A percentile compares a stretch with the other conserved stretches of the same genome.
phyloP scores from a whole-genome alignment of 768 basidiomycete species.

The Lentinula aciculospora region DNA sequence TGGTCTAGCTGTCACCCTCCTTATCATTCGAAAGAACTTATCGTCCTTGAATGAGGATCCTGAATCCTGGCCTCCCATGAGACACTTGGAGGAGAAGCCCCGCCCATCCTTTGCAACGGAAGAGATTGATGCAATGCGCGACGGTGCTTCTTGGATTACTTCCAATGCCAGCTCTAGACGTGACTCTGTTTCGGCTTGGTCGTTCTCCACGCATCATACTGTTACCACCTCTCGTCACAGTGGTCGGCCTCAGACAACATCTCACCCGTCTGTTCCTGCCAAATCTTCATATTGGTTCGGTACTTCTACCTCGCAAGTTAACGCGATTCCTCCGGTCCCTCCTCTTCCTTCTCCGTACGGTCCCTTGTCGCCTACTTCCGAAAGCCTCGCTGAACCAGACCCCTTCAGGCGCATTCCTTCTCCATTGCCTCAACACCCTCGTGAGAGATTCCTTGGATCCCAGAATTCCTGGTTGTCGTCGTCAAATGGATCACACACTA shows the following conservation, averaged over 20 bases:
- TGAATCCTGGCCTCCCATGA: slow-evolving; percentile 58
- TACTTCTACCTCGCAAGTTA: slow-evolving; percentile 32
- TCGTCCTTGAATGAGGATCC: slow-evolving; percentile 42
- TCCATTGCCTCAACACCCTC: slow-evolving; percentile 28
- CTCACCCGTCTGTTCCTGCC: slow-evolving; percentile 37
- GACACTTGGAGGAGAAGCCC: slow-evolving; percentile 45
- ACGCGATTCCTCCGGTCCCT: slow-evolving; percentile 49
- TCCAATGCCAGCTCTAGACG: slow-evolving; percentile 53
- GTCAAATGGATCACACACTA: slow-evolving; percentile 48
- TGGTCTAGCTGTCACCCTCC: slow-evolving; percentile 56
- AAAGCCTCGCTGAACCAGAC: slow-evolving; percentile 43
- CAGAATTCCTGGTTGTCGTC: slow-evolving; percentile 75
- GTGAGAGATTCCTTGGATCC: slow-evolving; percentile 48
- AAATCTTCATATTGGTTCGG: slow-evolving; percentile 66
- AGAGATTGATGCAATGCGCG: slow-evolving; percentile 67
- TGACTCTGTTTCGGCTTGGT: slow-evolving; percentile 63
- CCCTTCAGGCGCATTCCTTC: slow-evolving; percentile 57
- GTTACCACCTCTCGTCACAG: slow-evolving; percentile 26
- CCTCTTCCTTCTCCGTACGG: slow-evolving; percentile 61
- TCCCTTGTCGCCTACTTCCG: slow-evolving; percentile 34
- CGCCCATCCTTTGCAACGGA: slow-evolving; percentile 65
- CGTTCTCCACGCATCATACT: slow-evolving; percentile 65
- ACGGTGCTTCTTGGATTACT: slow-evolving; percentile 80
- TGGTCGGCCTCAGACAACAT: slow-evolving; percentile 26
- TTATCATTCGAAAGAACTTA: slow-evolving; percentile 63